Base-by-base conservation (phyloP, 148 eudicot genomes). In the Silene latifolia region DNA sequence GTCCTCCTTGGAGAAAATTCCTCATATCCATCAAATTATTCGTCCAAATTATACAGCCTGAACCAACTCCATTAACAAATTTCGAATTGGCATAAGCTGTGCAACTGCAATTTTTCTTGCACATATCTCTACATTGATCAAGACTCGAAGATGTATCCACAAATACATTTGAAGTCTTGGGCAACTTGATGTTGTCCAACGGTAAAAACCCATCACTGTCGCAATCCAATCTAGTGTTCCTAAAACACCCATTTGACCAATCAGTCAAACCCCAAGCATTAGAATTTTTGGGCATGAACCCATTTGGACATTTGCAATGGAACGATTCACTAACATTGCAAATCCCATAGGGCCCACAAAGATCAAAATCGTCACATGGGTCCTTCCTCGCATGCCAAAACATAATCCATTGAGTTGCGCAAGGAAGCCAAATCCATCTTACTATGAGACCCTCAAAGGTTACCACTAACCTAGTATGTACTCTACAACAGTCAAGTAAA, bases 21-120 rank as follows among this genome's bases (percentile, higher is more conserved):
- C 76, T 75, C 23, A 78, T 70, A 27, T 82, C 84, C 18, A 71
- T 67, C 39, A 82, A 19, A 7, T 71, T 76, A 54, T 42, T 70
- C 20, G 35, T 65, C 85, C 85, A 82, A 15, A 82, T 4, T 35
- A 82, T 75, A 59, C 85, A 78, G 18, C 85, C 85, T 66, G 79
- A 75, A 23, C 85, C 85, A 15, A 51, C 76, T 8, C 68, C 77
- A 3, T 63, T 63, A 14, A 56, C 67, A 6, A 75, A 56, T 39
- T 82, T 70, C 56, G 60, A 56, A 75, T 72, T 82, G 8, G 85
- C 62, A 72, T 59, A 82, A 9, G 85, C 85, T 1, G 47, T 78
- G 44, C 85, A 82, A 9, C 77, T 65, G 17, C 85, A 78, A 35
- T 82, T 78, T 53, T 20, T 39, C 69, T 24, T 11, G 58, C 85